Evolutionary conservation across 2,329 filamentous ascomycete species (phyloP).

Genomic region (Trichophyton schoenleinii): DNA sequence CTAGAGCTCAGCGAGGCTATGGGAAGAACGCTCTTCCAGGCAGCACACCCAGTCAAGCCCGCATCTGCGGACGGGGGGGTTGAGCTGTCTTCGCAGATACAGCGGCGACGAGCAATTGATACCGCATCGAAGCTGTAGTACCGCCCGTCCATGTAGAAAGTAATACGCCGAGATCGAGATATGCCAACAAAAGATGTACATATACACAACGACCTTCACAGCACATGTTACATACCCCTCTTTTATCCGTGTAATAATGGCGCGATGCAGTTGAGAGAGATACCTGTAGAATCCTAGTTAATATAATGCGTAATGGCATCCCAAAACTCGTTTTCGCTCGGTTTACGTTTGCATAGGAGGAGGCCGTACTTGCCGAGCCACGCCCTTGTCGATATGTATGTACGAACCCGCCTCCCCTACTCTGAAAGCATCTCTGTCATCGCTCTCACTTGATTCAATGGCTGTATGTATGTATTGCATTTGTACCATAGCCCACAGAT

Average conservation of each 20-base stretch:
- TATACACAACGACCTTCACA: background rate
- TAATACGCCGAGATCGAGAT: background rate
- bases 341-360: no score
- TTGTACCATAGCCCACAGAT: background rate
- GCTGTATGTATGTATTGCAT: no score
- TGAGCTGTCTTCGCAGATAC: slow-evolving; percentile 25
- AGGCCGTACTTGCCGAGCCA: no score
- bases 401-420: no score
- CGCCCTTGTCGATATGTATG: no score
- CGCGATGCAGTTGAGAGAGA: background rate
- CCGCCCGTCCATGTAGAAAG: background rate
- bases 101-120: slow-evolving; percentile 27
- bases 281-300: background rate
- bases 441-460: no score
- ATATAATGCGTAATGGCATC: background rate
- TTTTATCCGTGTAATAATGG: background rate
- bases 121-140: slow-evolving; percentile 7
- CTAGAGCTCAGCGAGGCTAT: slow-evolving; percentile 62
- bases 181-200: background rate
- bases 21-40: slow-evolving; percentile 53
- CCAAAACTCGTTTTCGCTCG: background rate
- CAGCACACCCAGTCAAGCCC: slow-evolving; percentile 14
- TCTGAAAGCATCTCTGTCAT: no score
- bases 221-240: background rate
- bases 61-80: slow-evolving; percentile 15